Evolutionary conservation across 225 moss, liverwort and hornwort genomes (phyloP), one percentile per base, ranked within the genome.

Genomic region (Straminergon stramineum): DNA sequence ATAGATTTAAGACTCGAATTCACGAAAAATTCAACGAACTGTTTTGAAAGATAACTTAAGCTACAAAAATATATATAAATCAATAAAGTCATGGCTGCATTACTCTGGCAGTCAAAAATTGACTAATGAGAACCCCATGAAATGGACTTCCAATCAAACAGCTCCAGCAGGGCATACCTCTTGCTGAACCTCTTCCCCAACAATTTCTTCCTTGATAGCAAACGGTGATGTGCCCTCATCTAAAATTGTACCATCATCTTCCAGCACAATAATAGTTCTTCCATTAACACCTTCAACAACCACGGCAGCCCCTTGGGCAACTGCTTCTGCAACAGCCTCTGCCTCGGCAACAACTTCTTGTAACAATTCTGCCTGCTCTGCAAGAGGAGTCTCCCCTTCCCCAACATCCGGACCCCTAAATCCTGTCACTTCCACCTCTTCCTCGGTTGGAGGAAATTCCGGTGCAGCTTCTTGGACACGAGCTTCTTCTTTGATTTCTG

Each of bases 221-320:
- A 85, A 90, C 71, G 88, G 61, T 45, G 89, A 90, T 15, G 88
- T 89, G 45, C 94, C 94, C 86, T 93, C 91, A 79, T 93, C 94
- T 84, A 94, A 75, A 55, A 93, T 89, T 83, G 87, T 90, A 66
- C 93, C 94, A 85, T 94, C 94, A 71, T 94, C 94, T 85, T 93
- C 93, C 64, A 93, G 87, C 67, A 94, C 93, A 89, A 93, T 88
- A 69, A 91, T 76, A 63, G 90, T 90, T 91, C 91, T 89, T 82
- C 92, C 92, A 85, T 94, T 90, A 81, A 90, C 93, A 83, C 75
- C 92, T 77, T 92, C 83, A 56, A 87, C 28, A 84, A 94, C 86
- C 75, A 91, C 81, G 15, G 94, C 94, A 56, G 91, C 89, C 39
- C 93, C 94, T 89, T 81, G 71, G 43, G 92, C 92, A 85, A 93